Evolutionary conservation across 2,329 filamentous ascomycete species (phyloP), one percentile per base, ranked within the genome.

Genomic region (Microdochium trichocladiopsis): DNA sequence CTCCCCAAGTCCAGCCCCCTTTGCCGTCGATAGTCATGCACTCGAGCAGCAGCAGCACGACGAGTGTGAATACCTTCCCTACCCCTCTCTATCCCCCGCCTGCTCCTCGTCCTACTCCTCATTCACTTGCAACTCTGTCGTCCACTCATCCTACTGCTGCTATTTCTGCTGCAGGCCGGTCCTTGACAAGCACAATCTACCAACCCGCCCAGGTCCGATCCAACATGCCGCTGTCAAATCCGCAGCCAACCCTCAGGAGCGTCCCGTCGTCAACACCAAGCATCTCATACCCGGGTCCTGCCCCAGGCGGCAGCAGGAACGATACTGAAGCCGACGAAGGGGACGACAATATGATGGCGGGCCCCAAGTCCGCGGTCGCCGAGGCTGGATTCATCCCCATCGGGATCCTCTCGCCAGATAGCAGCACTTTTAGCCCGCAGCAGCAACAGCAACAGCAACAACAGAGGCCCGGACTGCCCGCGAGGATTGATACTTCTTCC

Each of bases 311-410:
- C 28, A 16, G 22, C 25, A 14, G 41, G 8, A 41, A 18, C 36
- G 36, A 16, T 16, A 16, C 6, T 18, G 14, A 16, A 4, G 41
- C 16, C 41, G 41, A 22, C 36, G 11, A 18, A 4, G 24, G 21
- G 12, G 25, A n/a, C 18, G 43, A 25, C 14, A 47, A 41, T 14
- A 14, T 31, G 8, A 8, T 12, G 12, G 16, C 21, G 16, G n/a
- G n/a, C n/a, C n/a, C n/a, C n/a, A 22, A 9, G 18, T 48, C 23
- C 8, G 47, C 23, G 47, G 47, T 28, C 23, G 47, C 52, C 11
- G 58, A 63, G 49, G 63, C 60, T 21, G 47, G 23, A 23, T 62
- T 53, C 52, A 64, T 65, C 45, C 60, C 63, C 14, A 64, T 63
- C 52, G 50, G n/a, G n/a, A n/a, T n/a, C n/a, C n/a, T n/a, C n/a